A percentile compares a stretch with the other conserved stretches of the same genome.
Evolutionary conservation across 768 basidiomycete genomes (phyloP).

Genomic region (Leccinum olivaceopallidum): DNA sequence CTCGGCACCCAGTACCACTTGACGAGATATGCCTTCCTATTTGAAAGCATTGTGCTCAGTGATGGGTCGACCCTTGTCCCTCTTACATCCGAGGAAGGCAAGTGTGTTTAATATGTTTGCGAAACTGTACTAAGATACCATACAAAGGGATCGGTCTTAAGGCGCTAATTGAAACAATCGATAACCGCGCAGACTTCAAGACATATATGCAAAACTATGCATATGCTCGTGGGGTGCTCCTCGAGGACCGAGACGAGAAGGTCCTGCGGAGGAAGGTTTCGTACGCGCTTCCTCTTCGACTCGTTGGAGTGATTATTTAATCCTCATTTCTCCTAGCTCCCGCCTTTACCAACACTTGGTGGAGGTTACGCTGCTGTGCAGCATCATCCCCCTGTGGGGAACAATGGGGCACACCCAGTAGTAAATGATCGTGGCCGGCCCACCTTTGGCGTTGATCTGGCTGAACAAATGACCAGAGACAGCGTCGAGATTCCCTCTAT

Average conservation of each 20-base stretch:
- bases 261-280: constrained; percentile 89
- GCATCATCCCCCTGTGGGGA: constrained; percentile 23
- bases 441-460: constrained; percentile 93
- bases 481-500: constrained; percentile 86
- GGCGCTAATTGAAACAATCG: constrained; percentile 85
- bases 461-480: constrained; percentile 92
- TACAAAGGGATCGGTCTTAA: constrained; percentile 71
- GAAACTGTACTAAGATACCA: constrained; percentile 1
- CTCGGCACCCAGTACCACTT: constrained; percentile 98
- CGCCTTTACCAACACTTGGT: constrained; percentile 54
- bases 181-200: constrained; percentile 94
- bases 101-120: constrained; percentile 15
- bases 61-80: constrained; percentile 85
- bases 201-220: constrained; percentile 97
- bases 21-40: constrained; percentile 91
- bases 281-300: constrained; percentile 50
- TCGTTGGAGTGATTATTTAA: constrained; percentile 7
- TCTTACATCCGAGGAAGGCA: constrained; percentile 69
- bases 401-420: constrained; percentile 31
- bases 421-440: constrained; percentile 63
- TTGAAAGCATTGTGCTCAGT: constrained; percentile 85
- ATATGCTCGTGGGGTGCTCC: constrained; percentile 74
- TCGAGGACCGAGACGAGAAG: constrained; percentile 84
- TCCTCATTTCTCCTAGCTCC: constrained; percentile 44
- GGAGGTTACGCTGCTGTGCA: constrained; percentile 30